A percentile compares a stretch with the other conserved stretches of the same genome.
Conservation (phyloP, 2,329 filamentous ascomycete genomes). For the Talaromyces sp. region DNA sequence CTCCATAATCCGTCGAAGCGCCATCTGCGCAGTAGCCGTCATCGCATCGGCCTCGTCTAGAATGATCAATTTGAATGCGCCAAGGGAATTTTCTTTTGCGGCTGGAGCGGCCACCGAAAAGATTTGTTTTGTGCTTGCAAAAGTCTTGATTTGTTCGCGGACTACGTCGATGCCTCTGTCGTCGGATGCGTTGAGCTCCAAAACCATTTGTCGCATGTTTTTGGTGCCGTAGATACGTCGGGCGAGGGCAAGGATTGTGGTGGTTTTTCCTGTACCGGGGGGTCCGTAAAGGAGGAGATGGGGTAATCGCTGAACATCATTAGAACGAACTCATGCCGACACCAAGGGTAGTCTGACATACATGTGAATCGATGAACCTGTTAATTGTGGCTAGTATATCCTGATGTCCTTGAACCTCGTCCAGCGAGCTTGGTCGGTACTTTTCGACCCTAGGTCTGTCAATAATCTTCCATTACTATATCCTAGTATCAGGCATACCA, state of each 20-base stretch:
- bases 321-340: not conserved
- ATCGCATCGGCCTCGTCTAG: slow-evolving; percentile 99
- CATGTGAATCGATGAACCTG: slow-evolving; percentile 91
- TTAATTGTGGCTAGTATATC: slow-evolving; percentile 98
- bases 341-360: slow-evolving; percentile 29
- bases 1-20: slow-evolving; percentile 93
- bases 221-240: slow-evolving; percentile 85
- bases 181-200: slow-evolving; percentile 95
- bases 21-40: slow-evolving; percentile 99
- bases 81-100: slow-evolving; percentile 50
- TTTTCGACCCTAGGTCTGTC: slow-evolving; percentile 76
- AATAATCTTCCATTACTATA: not conserved
- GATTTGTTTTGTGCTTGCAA: slow-evolving; percentile 96
- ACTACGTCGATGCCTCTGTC: slow-evolving; percentile 98
- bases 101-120: slow-evolving; percentile 62
- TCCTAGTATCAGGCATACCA: slow-evolving; percentile 55
- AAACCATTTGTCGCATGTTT: slow-evolving; percentile 97
- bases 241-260: slow-evolving; percentile 88
- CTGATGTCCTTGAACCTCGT: slow-evolving; percentile 93
- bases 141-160: slow-evolving; percentile 98
- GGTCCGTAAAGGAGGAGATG: slow-evolving; percentile 96
- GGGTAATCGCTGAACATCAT: slow-evolving; percentile 62
- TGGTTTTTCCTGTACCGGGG: slow-evolving; percentile 95
- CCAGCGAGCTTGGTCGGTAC: slow-evolving; percentile 82
- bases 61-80: slow-evolving; percentile 90